phyloP scores from a whole-genome alignment of 78 protist species.

The Chrysochromulina tobinii region DNA sequence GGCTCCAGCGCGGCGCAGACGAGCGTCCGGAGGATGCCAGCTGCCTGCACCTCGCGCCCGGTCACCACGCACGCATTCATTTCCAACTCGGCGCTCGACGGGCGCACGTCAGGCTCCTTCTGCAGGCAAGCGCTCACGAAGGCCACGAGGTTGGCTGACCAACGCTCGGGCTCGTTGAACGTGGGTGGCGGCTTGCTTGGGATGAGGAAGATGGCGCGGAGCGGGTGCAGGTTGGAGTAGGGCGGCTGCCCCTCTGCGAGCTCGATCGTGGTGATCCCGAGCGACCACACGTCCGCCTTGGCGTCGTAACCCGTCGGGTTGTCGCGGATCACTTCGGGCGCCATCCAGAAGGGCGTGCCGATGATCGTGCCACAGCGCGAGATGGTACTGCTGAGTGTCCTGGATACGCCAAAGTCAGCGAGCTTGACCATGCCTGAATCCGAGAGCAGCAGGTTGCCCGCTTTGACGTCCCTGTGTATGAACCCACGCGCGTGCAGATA shows the following conservation, averaged over 20 bases:
- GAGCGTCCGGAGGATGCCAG: not conserved
- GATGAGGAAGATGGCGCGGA: conserved; percentile 91
- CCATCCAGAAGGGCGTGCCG: conserved; percentile 89
- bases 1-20: not conserved
- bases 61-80: not conserved
- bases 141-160: conserved; percentile 72
- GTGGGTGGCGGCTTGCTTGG: conserved; percentile 88
- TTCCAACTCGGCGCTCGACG: not conserved
- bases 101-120: conserved; percentile 74
- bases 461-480: conserved; percentile 54
- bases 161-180: conserved; percentile 81
- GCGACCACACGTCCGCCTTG: conserved; percentile 97
- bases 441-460: conserved; percentile 38
- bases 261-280: conserved; percentile 98
- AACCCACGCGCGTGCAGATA: conserved; percentile 4
- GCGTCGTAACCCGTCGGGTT: conserved; percentile 56
- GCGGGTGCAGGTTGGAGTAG: conserved; percentile 86
- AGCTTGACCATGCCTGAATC: conserved; percentile 19
- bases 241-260: conserved; percentile 96
- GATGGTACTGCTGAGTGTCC: not conserved
- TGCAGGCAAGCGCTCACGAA: conserved; percentile 85
- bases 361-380: conserved; percentile 29
- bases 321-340: conserved; percentile 81
- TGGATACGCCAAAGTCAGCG: conserved; percentile 54
- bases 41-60: not conserved